Evolutionary conservation across 805 yeast species (phyloP).

Genomic region (Hemisphaericaspora nanyangensis): DNA sequence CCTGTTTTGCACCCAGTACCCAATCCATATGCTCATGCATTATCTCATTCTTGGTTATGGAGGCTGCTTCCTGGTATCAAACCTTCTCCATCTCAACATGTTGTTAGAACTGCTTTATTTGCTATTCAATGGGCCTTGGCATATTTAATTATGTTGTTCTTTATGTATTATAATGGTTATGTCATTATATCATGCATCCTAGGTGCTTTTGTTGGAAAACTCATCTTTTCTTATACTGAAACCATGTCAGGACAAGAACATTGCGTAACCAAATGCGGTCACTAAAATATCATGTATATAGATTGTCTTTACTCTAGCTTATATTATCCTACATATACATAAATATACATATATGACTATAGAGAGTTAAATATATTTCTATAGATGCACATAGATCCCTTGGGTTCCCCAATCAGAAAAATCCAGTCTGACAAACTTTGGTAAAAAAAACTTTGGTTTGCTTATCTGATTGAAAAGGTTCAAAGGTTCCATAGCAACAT

Average conservation of each 20-base stretch:
- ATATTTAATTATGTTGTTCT: conserved; percentile 64
- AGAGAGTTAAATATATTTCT: too few species aligned
- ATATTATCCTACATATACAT: too few species aligned
- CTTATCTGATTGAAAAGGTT: too few species aligned
- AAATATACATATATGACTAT: too few species aligned
- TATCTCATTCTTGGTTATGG: conserved; percentile 33
- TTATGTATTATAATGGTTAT: conserved; percentile 75
- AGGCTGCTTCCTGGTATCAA: conserved; percentile 14
- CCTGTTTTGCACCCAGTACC: background rate
- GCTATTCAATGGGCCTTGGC: conserved; percentile 61
- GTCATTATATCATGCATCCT: conserved; percentile 58
- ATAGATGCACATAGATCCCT: too few species aligned
- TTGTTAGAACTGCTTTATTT: conserved; percentile 46
- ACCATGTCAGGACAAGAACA: conserved; percentile 20
- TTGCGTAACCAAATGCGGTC: conserved; percentile 1
- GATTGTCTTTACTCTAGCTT: too few species aligned
- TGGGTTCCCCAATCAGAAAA: too few species aligned
- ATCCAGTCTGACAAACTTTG: too few species aligned
- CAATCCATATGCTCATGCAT: conserved; percentile 20
- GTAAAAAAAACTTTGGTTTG: too few species aligned
- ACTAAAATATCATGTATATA: background rate
- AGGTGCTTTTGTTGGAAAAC: conserved; percentile 58
- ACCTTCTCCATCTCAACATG: conserved; percentile 49
- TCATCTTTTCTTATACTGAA: conserved; percentile 48
- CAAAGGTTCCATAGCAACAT: too few species aligned